phyloP scores from a whole-genome alignment of 106 monocot species.

The Acanthochlamys bracteata region DNA sequence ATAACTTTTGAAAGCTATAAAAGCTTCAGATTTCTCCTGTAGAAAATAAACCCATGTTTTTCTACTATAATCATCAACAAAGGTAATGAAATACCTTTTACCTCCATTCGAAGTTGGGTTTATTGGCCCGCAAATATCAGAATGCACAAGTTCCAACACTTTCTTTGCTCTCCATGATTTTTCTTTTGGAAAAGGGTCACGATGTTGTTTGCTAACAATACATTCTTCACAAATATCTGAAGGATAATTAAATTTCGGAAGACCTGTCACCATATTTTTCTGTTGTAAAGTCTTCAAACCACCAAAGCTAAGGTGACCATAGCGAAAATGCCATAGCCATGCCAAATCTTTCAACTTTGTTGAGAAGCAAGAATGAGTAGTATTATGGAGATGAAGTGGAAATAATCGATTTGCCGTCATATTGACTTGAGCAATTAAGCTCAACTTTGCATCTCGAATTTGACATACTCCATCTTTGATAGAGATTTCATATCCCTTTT shows the following conservation, averaged over 20 bases:
- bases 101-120: constrained; percentile 16
- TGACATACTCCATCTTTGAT: constrained; percentile 6
- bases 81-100: constrained; percentile 19
- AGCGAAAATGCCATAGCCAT: constrained; percentile 13
- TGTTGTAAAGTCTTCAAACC: constrained; percentile 14
- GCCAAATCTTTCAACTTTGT: constrained; percentile 1
- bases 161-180: constrained; percentile 17
- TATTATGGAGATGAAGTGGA: not conserved
- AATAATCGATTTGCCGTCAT: constrained; percentile 9
- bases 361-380: not conserved
- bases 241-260: constrained; percentile 11
- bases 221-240: constrained; percentile 21
- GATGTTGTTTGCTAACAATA: constrained; percentile 15
- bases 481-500: constrained; percentile 7
- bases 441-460: not conserved
- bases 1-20: constrained; percentile 10
- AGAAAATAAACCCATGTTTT: constrained; percentile 14
- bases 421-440: constrained; percentile 5
- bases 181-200: constrained; percentile 12
- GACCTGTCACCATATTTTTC: constrained; percentile 16
- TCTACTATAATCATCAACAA: constrained; percentile 14
- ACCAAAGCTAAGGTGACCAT: constrained; percentile 8
- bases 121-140: constrained; percentile 14
- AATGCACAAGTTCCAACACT: constrained; percentile 13
- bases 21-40: not conserved